Evolutionary conservation across 2,329 filamentous ascomycete species (phyloP), one percentile per base, ranked within the genome.

Genomic region (Penicillium sp.): DNA sequence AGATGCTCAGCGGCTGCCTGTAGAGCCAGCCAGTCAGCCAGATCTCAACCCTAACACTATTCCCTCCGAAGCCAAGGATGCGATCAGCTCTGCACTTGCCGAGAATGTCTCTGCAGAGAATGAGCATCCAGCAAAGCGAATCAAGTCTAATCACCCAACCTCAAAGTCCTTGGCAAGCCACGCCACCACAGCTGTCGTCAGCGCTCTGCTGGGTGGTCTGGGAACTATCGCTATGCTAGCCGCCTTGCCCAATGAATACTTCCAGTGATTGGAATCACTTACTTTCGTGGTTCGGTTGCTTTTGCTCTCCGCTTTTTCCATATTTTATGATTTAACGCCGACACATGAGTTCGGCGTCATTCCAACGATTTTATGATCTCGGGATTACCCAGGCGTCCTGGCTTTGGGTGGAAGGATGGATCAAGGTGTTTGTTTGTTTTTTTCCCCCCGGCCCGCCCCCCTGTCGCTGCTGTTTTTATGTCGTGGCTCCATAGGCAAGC

Each of bases 161-260:
- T 59, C 62, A 25, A 51, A 53, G 10, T 68, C 50, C 25, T 51
- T 78, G 25, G 63, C 67, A 46, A 73, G 70, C 53, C 74, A 78
- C 63, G 74, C 73, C 31, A 70, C 72, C 21, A 74, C 72, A 29
- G 75, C 77, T 27, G 55, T 75, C 3, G 59, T 74, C 5, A 76
- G 77, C 25, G 75, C 75, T 36, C 57, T 77, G 16, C 68, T 77
- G 43, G 77, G 77, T 48, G 72, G 75, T 6, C 65, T 79, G 34
- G 72, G 76, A 23, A 75, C 75, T 16, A 69, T 79, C 40, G 68
- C 72, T 41, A 64, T 72, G 19, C 67, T 79, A 44, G 75, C 76
- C 13, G 69, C 76, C 25, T 68, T 79, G 15, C 77, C 77, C 9
- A 66, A 72, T 6, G 75, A 78, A 50, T 79, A 72, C 61, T 79